Base-by-base conservation (phyloP, 2,329 filamentous ascomycete species). In the Gliomastix tumulicola region DNA sequence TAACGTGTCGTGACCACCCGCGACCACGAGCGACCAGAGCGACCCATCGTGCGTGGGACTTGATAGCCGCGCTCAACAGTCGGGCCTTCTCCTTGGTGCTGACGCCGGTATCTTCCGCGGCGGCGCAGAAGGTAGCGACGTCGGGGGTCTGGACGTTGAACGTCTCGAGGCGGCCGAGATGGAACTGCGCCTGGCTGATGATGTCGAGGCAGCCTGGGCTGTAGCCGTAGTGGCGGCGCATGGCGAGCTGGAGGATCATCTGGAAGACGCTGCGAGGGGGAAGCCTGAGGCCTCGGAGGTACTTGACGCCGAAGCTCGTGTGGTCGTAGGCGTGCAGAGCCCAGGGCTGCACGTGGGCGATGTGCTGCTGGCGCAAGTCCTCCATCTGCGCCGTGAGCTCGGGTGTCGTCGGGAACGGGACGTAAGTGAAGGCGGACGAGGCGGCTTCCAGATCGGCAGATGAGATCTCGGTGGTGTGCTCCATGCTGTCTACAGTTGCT, bases 91-190 rank as follows among this genome's bases (percentile, higher is more conserved):
- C n/a, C 22, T 9, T n/a, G n/a, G 22, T 9, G 22, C n/a, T n/a
- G 9, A 25, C 22, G 9, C 9, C 9, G n/a, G 37, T 2, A 10
- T 39, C 37, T 16, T 39, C 32, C 1, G 41, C 41, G 3, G 32
- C 38, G 7, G 22, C 34, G 21, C 38, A 40, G 18, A 42, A 42
- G 15, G 23, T 23, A 5, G 21, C 17, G 4, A 38, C 18, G 2
- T 34, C 25, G 7, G n/a, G 16, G 1, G 38, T 34, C 18, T 27
- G 27, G 20, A 42, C 21, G 16, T 42, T 33, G 4, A 42, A 36
- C 30, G 41, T 42, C 15, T 42, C 41, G 8, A 28, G 35, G 16
- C 38, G 35, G 4, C 38, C 38, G 2, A 32, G 32, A 15, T 33
- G 38, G 35, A 40, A 40, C 2, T 32, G 35, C 6, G 32, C 21